Percentiles rank a stretch among this genome's conserved stretches.
Evolutionary conservation across 2,329 filamentous ascomycete genomes (phyloP).

Genomic region (Epichloe bromicola): DNA sequence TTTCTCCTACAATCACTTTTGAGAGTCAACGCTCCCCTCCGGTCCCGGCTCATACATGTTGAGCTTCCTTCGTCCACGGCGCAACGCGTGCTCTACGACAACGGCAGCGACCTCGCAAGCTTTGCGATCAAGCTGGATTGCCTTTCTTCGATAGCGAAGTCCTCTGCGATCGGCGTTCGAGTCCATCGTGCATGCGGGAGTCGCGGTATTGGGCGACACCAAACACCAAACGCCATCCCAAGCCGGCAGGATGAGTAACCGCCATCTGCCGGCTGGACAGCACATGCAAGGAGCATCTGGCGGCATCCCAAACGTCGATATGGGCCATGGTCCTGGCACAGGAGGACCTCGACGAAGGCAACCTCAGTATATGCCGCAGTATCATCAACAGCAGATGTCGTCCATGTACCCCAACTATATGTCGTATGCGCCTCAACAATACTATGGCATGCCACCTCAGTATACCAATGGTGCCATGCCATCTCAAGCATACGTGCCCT

Average conservation of each 20-base stretch:
- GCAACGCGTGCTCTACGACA: background rate
- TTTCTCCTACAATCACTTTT: background rate
- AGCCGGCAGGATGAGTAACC: constrained; percentile 65
- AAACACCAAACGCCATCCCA: constrained; percentile 30
- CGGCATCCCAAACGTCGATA: constrained; percentile 22
- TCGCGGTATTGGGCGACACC: constrained; percentile 22
- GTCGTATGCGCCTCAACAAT: constrained; percentile 32
- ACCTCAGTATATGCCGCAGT: constrained; percentile 25
- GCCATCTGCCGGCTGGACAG: constrained; percentile 67
- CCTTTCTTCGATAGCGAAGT: background rate
- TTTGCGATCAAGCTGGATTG: background rate
- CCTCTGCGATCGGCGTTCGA: background rate
- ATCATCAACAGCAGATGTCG: constrained; percentile 23
- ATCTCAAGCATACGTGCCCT: constrained; percentile 33
- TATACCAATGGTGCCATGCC: constrained; percentile 41
- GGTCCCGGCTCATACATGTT: background rate
- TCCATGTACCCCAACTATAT: constrained; percentile 40
- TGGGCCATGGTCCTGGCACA: constrained; percentile 19
- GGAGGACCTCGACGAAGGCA: constrained; percentile 25
- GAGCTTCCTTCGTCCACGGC: background rate
- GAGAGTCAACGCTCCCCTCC: background rate
- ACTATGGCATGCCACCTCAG: constrained; percentile 45
- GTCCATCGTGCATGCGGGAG: constrained; percentile 15
- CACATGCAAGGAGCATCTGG: constrained; percentile 36
- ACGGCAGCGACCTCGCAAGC: background rate